These are phyloP conservation scores for Acanthamoeba lenticulata DNA, from an alignment of 208 protist species.

Conservation along the genomic window DNA sequence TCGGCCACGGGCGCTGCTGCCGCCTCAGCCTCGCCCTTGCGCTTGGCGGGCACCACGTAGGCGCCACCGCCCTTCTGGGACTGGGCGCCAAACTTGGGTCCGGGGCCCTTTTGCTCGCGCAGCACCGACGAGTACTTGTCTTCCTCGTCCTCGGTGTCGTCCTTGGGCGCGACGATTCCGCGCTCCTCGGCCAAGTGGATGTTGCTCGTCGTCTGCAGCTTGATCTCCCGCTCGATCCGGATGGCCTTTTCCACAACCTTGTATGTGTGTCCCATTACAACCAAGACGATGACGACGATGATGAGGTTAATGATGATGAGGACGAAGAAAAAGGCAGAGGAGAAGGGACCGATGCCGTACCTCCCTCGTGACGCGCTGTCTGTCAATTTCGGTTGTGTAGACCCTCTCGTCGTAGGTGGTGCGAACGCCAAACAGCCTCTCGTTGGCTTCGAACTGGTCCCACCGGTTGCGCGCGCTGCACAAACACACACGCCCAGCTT, in stretches of 20 bases:
- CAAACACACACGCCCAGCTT: too few relatives aligned
- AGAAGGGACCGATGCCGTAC: background rate
- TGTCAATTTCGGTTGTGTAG: constrained; percentile 41
- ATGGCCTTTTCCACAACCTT: constrained; percentile 51
- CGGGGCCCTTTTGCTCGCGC: background rate
- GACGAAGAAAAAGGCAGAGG: background rate
- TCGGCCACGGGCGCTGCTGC: background rate
- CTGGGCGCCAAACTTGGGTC: background rate
- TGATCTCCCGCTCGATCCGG: constrained; percentile 4
- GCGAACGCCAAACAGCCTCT: constrained; percentile 42
- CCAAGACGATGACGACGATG: background rate
- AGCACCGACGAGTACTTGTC: constrained; percentile 44
- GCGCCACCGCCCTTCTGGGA: background rate
- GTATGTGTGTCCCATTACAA: too few relatives aligned
- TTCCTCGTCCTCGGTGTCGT: constrained; percentile 42
- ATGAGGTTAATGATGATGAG: background rate
- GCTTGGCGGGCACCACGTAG: constrained; percentile 31
- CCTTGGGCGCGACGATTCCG: background rate
- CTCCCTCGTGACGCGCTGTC: constrained; percentile 15
- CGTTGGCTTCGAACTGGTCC: constrained; percentile 48
- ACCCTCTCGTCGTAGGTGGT: constrained; percentile 34
- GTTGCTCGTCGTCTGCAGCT: background rate
- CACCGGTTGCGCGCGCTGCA: background rate
- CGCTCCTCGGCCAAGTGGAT: constrained; percentile 13
- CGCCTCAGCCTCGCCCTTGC: background rate